These are phyloP conservation scores for Elongisporangium undulatum DNA, from an alignment of 352 stramenopile species.

Conservation along the genomic window DNA sequence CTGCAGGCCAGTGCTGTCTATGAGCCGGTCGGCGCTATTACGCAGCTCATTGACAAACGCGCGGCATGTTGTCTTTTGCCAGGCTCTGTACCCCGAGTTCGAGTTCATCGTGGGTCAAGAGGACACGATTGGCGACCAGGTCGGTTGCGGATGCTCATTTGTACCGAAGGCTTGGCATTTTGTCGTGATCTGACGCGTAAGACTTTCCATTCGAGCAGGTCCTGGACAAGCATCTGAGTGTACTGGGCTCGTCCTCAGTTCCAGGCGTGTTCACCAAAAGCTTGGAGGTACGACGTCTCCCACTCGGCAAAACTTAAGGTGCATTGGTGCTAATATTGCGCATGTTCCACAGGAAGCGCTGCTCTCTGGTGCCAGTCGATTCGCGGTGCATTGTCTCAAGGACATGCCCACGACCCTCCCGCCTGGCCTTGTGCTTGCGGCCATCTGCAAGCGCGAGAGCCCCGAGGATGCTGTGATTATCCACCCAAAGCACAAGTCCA, in stretches of 20 bases:
- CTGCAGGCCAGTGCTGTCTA: constrained; percentile 22
- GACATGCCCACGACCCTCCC: constrained; percentile 68
- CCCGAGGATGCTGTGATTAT: constrained; percentile 57
- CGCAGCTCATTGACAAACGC: no score
- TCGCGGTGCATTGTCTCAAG: constrained; percentile 73
- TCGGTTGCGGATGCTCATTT: no score
- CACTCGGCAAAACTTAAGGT: background rate
- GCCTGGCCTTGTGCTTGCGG: constrained; percentile 46
- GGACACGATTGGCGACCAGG: constrained; percentile 56
- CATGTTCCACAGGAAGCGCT: constrained; percentile 27
- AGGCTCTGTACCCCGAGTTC: constrained; percentile 36
- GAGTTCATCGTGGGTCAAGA: constrained; percentile 48
- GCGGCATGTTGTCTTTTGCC: background rate
- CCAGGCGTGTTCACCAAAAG: constrained; percentile 71
- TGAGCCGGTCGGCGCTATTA: background rate
- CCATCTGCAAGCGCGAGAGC: constrained; percentile 57
- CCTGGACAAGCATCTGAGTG: constrained; percentile 41
- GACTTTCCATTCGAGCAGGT: constrained; percentile 11
- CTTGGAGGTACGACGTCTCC: constrained; percentile 38
- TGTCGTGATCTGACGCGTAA: background rate
- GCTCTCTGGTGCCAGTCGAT: constrained; percentile 29
- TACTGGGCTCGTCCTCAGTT: constrained; percentile 33
- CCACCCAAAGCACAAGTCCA: constrained; percentile 49
- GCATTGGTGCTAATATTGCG: background rate
- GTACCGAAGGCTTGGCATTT: no score